Evolutionary conservation across 2,329 filamentous ascomycete genomes (phyloP).

Genomic region (Metarhizium guizhouense): DNA sequence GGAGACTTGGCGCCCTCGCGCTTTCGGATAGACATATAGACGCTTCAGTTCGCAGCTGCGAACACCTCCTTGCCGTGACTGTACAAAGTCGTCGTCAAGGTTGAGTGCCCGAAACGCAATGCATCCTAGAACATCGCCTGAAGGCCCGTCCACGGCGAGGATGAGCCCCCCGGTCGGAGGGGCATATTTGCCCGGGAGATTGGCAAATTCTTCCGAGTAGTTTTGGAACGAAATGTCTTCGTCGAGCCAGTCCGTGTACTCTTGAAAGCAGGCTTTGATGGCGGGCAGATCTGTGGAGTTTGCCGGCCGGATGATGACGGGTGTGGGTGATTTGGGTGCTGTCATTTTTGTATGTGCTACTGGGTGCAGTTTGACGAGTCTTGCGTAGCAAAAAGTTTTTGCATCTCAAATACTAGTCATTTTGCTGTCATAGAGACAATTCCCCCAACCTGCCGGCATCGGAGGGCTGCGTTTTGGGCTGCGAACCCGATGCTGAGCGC

Average conservation of each 20-base stretch:
- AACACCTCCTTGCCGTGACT: background rate
- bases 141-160: conserved; percentile 13
- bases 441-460: too few species aligned
- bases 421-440: too few species aligned
- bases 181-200: conserved; percentile 17
- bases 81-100: conserved; percentile 7
- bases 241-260: conserved; percentile 17
- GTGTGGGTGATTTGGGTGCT: background rate
- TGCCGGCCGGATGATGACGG: conserved; percentile 12
- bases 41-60: conserved; percentile 18
- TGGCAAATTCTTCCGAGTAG: conserved; percentile 14
- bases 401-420: too few species aligned
- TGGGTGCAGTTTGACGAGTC: too few species aligned
- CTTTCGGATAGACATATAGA: conserved; percentile 18
- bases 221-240: conserved; percentile 19
- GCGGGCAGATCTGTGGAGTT: conserved; percentile 11
- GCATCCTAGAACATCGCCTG: conserved; percentile 14
- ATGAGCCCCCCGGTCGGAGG: conserved; percentile 15
- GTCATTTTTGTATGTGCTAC: background rate
- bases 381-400: too few species aligned
- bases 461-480: too few species aligned
- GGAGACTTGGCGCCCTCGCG: conserved; percentile 15
- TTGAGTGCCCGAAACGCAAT: conserved; percentile 15
- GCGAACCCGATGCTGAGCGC: too few species aligned
- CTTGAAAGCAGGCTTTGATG: conserved; percentile 13